These are phyloP conservation scores for Candida arabinofermentans DNA, from an alignment of 805 yeast species.

Conservation along the genomic window DNA sequence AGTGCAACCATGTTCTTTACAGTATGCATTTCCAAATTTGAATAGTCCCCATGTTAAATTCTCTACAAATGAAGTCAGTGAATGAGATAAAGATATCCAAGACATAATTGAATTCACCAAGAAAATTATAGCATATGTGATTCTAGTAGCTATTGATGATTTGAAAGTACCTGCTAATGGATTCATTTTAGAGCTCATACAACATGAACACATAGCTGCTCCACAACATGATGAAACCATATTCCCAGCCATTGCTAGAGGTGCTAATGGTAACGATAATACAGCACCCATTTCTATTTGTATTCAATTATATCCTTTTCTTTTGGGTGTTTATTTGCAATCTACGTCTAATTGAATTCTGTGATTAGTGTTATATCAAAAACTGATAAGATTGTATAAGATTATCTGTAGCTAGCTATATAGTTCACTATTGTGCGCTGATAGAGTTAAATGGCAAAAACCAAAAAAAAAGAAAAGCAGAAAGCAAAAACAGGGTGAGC, in stretches of 20 bases:
- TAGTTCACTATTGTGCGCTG: no score
- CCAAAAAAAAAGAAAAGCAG: not conserved
- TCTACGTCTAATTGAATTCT: no score
- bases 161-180: constrained; percentile 45
- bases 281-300: constrained; percentile 69
- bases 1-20: constrained; percentile 79
- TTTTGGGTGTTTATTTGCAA: no score
- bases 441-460: no score
- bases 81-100: constrained; percentile 89
- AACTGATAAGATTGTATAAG: no score
- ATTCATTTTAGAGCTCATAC: constrained; percentile 34
- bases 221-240: constrained; percentile 75
- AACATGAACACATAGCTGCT: constrained; percentile 70
- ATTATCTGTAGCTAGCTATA: no score
- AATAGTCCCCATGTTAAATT: constrained; percentile 64
- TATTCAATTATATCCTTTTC: no score
- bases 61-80: constrained; percentile 70
- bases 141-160: constrained; percentile 78
- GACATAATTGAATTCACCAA: constrained; percentile 76
- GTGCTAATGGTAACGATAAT: constrained; percentile 68
- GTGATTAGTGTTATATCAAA: no score
- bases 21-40: constrained; percentile 48
- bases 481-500: not conserved
- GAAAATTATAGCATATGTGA: constrained; percentile 78
- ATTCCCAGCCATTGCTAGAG: constrained; percentile 50